Percentiles rank a stretch among this genome's conserved stretches.
phyloP scores from a whole-genome alignment of 2,329 filamentous ascomycete genomes.

The Hymenotorrendiella dingleyae region DNA sequence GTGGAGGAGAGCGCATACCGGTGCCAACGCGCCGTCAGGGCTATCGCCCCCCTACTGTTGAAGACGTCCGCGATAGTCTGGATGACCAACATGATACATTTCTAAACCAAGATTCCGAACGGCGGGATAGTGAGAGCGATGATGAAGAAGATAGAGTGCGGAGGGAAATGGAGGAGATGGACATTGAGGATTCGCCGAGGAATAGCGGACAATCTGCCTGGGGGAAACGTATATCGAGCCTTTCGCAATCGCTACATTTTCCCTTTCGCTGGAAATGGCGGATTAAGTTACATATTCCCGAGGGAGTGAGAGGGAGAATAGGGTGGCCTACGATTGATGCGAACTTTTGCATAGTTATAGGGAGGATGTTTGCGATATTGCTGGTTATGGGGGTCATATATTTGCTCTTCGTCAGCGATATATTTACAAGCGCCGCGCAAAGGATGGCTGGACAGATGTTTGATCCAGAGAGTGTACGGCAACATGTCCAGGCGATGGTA shows the following conservation, averaged over 20 bases:
- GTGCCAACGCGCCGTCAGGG: conserved; percentile 42
- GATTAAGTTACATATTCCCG: conserved; percentile 11
- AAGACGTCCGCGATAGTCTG: conserved; percentile 40
- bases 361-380: conserved; percentile 67
- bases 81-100: conserved; percentile 32
- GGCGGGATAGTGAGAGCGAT: conserved; percentile 42
- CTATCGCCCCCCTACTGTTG: conserved; percentile 77
- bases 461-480: conserved; percentile 74
- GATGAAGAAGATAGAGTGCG: conserved; percentile 60
- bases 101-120: conserved; percentile 47
- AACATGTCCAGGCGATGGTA: conserved; percentile 67
- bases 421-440: conserved; percentile 63
- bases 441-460: conserved; percentile 66
- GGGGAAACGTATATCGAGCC: conserved; percentile 32
- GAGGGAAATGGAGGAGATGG: conserved; percentile 83
- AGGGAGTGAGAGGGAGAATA: conserved; percentile 13
- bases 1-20: conserved; percentile 39
- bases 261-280: conserved; percentile 26
- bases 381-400: conserved; percentile 75
- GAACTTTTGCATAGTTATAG: conserved; percentile 54
- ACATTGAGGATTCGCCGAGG: conserved; percentile 66
- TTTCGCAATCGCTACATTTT: conserved; percentile 28
- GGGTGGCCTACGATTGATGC: conserved; percentile 28
- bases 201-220: conserved; percentile 30
- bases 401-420: conserved; percentile 76